These are phyloP conservation scores for Blastobotrys persicus DNA, from an alignment of 1,139 yeast species.

Conservation along the genomic window DNA sequence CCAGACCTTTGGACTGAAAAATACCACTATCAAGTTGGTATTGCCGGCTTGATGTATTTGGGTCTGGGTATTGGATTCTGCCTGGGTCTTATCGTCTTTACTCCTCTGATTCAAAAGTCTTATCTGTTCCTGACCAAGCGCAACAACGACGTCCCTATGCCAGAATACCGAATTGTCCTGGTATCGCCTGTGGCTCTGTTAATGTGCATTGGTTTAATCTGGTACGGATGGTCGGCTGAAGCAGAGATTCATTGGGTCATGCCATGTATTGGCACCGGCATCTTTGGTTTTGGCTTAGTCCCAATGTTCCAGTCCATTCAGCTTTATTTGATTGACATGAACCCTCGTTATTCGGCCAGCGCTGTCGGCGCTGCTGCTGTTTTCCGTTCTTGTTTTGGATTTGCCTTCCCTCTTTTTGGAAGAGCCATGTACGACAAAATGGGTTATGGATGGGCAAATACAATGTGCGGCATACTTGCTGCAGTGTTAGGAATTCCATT, in stretches of 20 bases:
- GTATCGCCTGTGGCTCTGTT: conserved; percentile 45
- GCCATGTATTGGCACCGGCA: conserved; percentile 54
- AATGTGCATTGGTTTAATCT: conserved; percentile 52
- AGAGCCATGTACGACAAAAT: conserved; percentile 34
- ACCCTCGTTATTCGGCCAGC: conserved; percentile 60
- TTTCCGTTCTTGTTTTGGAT: conserved; percentile 57
- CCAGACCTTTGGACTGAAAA: conserved; percentile 49
- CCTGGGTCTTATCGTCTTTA: conserved; percentile 48
- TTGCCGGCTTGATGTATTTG: conserved; percentile 56
- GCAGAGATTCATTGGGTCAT: conserved; percentile 49
- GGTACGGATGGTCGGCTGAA: conserved; percentile 67
- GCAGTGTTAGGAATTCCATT: conserved; percentile 60
- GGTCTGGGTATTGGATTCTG: conserved; percentile 54
- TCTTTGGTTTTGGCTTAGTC: conserved; percentile 57
- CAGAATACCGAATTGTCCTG: conserved; percentile 54
- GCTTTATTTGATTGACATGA: conserved; percentile 62
- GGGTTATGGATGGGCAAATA: conserved; percentile 67
- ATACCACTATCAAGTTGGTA: conserved; percentile 50
- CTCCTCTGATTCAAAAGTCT: conserved; percentile 42
- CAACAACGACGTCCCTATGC: conserved; percentile 54
- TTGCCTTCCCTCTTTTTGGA: conserved; percentile 46
- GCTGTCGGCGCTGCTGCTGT: conserved; percentile 60
- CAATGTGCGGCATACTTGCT: conserved; percentile 56
- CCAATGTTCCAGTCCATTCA: conserved; percentile 61
- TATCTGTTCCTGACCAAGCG: conserved; percentile 40